These are phyloP conservation scores for Metroxylon sagu DNA, from an alignment of 176 grass and related monocot species.

Conservation along the genomic window DNA sequence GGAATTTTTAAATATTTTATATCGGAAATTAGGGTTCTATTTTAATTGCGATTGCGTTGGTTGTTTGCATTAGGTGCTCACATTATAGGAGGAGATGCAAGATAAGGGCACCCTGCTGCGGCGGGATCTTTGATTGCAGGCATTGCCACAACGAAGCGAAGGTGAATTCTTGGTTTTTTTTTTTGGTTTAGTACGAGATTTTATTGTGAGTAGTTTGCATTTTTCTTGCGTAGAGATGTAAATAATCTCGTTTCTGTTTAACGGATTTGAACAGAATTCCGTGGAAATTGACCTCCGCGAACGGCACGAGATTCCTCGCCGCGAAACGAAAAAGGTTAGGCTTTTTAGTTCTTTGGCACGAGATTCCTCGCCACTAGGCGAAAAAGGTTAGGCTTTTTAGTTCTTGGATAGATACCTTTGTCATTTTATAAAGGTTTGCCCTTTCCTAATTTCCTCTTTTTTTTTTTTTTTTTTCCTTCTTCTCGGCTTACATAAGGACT, in stretches of 20 bases:
- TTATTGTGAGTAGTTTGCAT: too few species aligned
- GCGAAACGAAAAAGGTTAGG: slow-evolving; percentile 47
- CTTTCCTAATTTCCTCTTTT: too few species aligned
- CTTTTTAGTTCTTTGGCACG: neutral
- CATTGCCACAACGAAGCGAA: slow-evolving; percentile 90
- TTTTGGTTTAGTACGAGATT: neutral
- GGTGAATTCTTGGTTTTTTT: slow-evolving; percentile 21
- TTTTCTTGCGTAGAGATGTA: too few species aligned
- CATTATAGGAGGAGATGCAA: slow-evolving; percentile 69
- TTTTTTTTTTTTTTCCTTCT: too few species aligned
- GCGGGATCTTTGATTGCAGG: slow-evolving; percentile 66
- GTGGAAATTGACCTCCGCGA: slow-evolving; percentile 36
- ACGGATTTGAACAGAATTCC: slow-evolving; percentile 37
- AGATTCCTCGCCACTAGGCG: too few species aligned
- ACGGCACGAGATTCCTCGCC: slow-evolving; percentile 67
- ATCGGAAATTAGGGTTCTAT: too few species aligned
- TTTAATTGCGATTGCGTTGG: neutral
- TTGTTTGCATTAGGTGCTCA: slow-evolving; percentile 36
- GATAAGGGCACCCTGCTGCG: slow-evolving; percentile 69
- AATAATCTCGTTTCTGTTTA: too few species aligned
- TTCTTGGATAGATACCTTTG: too few species aligned
- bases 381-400: too few species aligned
- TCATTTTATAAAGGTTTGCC: too few species aligned
- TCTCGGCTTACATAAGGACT: too few species aligned
- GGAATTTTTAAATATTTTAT: too few species aligned